A percentile compares a stretch with the other conserved stretches of the same genome.
Conservation (phyloP, 2,329 filamentous ascomycete species). For the Colletotrichum chlorophyti region DNA sequence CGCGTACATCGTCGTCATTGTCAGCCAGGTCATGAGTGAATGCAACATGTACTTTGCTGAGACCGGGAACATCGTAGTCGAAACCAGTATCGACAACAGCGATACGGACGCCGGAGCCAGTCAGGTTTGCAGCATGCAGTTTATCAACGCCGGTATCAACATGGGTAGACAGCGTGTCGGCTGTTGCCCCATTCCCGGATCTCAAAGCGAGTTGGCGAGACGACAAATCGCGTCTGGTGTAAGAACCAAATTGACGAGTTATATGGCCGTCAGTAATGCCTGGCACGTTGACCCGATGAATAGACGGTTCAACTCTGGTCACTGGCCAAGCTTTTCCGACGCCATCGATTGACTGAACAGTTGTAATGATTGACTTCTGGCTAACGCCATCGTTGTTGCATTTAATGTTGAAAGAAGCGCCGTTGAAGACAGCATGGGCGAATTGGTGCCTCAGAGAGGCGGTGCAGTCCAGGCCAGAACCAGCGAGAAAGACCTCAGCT, state of each 20-base stretch:
- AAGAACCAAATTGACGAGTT: background rate
- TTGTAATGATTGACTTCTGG: background rate
- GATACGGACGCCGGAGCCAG: constrained; percentile 4
- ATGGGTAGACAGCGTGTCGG: constrained; percentile 30
- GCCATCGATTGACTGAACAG: background rate
- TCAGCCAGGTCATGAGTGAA: constrained; percentile 9
- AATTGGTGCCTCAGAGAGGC: constrained; percentile 1
- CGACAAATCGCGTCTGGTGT: background rate
- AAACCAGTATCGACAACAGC: constrained; percentile 16
- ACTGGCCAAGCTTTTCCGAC: constrained; percentile 20
- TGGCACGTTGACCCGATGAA: background rate
- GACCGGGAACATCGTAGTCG: background rate
- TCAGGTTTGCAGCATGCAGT: constrained; percentile 6
- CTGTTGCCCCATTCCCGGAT: background rate
- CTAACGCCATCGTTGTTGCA: background rate
- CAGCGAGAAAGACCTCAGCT: background rate
- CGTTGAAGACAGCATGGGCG: constrained; percentile 4
- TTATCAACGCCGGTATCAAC: constrained; percentile 31
- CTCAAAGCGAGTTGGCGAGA: background rate
- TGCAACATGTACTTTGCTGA: background rate
- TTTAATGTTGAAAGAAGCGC: constrained; percentile 4
- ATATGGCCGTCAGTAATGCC: background rate
- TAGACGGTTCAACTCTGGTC: background rate
- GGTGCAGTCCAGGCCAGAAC: background rate
- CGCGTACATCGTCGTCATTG: constrained; percentile 9